phyloP scores from a whole-genome alignment of 768 basidiomycete species.

The Podaxis sp. region DNA sequence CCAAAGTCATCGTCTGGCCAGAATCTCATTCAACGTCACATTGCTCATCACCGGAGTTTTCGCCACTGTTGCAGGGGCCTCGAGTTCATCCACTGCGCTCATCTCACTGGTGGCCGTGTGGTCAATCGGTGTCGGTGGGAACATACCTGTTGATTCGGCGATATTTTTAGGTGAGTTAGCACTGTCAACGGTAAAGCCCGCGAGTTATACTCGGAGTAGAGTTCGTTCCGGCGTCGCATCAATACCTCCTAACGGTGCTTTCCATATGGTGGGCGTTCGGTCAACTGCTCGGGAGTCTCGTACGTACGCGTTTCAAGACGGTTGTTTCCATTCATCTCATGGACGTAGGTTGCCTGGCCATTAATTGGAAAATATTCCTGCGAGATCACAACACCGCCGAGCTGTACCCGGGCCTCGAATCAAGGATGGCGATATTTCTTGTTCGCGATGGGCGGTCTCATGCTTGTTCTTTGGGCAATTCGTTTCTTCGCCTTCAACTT shows the following conservation, averaged over 20 bases:
- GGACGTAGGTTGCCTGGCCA: constrained; percentile 66
- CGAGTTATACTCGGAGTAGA: constrained; percentile 35
- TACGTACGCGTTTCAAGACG: constrained; percentile 17
- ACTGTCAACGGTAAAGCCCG: background rate
- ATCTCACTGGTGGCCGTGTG: constrained; percentile 54
- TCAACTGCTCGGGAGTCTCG: constrained; percentile 59
- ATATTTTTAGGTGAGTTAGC: constrained; percentile 62
- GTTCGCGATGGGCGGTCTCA: constrained; percentile 69
- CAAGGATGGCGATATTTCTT: constrained; percentile 79
- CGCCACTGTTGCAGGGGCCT: constrained; percentile 59
- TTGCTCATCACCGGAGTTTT: constrained; percentile 68
- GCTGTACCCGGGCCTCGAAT: constrained; percentile 53
- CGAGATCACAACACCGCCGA: constrained; percentile 25
- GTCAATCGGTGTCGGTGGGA: constrained; percentile 69
- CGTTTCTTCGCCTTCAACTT: constrained; percentile 60
- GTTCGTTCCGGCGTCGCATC: constrained; percentile 69
- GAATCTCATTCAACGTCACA: constrained; percentile 69
- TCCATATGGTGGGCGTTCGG: constrained; percentile 84
- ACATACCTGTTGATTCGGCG: constrained; percentile 70
- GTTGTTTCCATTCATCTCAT: background rate
- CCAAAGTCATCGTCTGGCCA: constrained; percentile 21
- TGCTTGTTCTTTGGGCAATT: constrained; percentile 56
- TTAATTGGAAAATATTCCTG: constrained; percentile 70
- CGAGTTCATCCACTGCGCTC: constrained; percentile 49
- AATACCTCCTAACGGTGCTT: constrained; percentile 72